Conservation (phyloP, 2,329 filamentous ascomycete species). For the Penicillium sp. region DNA sequence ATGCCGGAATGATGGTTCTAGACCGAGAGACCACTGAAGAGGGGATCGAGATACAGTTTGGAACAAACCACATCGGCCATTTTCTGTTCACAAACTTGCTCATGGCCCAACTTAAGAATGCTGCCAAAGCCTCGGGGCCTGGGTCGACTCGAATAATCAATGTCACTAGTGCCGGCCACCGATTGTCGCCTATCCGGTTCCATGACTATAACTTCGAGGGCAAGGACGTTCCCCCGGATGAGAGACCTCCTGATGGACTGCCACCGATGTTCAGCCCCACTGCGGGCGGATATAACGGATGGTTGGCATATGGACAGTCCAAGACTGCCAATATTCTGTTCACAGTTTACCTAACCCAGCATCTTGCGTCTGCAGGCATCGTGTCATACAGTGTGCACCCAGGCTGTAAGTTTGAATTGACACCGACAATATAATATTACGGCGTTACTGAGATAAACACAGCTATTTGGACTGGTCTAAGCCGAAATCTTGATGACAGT, state of each 20-base stretch:
- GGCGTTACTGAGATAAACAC: conserved; percentile 1
- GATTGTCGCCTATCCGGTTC: conserved; percentile 28
- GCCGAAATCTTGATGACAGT: conserved; percentile 17
- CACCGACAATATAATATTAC: neutral
- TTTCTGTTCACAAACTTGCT: conserved; percentile 36
- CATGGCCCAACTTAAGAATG: conserved; percentile 22
- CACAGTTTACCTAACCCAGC: conserved; percentile 35
- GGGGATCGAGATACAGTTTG: conserved; percentile 35
- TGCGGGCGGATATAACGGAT: conserved; percentile 31
- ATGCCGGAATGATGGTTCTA: conserved; percentile 35
- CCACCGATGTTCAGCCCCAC: conserved; percentile 13
- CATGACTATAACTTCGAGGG: conserved; percentile 30
- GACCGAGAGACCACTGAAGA: conserved; percentile 25
- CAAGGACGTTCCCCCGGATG: conserved; percentile 7
- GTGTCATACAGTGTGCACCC: conserved; percentile 43
- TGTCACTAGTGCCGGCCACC: conserved; percentile 22
- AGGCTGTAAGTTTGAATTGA: conserved; percentile 25
- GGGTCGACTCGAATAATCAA: conserved; percentile 14
- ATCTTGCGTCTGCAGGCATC: conserved; percentile 29
- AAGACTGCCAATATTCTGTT: conserved; percentile 55
- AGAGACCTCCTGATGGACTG: conserved; percentile 8
- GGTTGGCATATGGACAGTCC: conserved; percentile 47
- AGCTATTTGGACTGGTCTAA: conserved; percentile 27
- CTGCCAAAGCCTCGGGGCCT: conserved; percentile 6
- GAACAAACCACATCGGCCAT: conserved; percentile 36